phyloP scores from a whole-genome alignment of 495 filamentous ascomycete species.

The Neurospora terricola region DNA sequence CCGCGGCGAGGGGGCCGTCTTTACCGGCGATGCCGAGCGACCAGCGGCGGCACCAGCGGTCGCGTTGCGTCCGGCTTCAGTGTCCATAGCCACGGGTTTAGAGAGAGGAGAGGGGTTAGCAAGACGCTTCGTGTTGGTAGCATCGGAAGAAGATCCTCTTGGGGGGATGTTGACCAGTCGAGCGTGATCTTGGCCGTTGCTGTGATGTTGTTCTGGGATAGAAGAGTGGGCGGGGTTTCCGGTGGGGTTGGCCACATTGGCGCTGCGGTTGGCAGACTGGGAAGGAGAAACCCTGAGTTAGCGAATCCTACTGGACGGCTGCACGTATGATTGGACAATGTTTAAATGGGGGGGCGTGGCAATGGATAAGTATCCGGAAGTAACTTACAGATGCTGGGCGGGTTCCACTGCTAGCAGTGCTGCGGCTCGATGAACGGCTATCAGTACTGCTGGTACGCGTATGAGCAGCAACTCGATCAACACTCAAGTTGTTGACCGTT shows the following conservation, averaged over 20 bases:
- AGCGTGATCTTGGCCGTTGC: slow-evolving; percentile 40
- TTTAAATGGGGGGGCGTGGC: slow-evolving; percentile 1
- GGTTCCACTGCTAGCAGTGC: slow-evolving; percentile 25
- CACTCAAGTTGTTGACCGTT: slow-evolving; percentile 9
- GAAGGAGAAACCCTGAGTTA: slow-evolving; percentile 21
- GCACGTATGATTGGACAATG: slow-evolving; percentile 32
- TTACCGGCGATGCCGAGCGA: slow-evolving; percentile 19
- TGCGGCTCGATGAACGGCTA: slow-evolving; percentile 33
- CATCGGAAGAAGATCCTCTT: slow-evolving; percentile 60
- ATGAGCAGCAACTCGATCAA: slow-evolving; percentile 16
- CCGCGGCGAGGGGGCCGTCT: slow-evolving; percentile 20
- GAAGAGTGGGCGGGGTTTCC: slow-evolving; percentile 38
- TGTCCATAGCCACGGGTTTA: slow-evolving; percentile 58
- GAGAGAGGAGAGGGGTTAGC: slow-evolving; percentile 81
- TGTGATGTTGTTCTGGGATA: slow-evolving; percentile 27
- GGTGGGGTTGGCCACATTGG: slow-evolving; percentile 32
- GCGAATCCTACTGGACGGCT: slow-evolving; percentile 13
- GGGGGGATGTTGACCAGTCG: slow-evolving; percentile 56
- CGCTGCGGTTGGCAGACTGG: slow-evolving; percentile 40
- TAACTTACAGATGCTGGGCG: slow-evolving; percentile 38
- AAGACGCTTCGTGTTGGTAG: slow-evolving; percentile 46
- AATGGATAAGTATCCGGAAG: neutral
- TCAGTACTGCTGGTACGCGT: slow-evolving; percentile 32
- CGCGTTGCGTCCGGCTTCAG: slow-evolving; percentile 23
- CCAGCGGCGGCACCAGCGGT: slow-evolving; percentile 17